These are phyloP conservation scores for Phragmites australis DNA, from an alignment of 176 grass and related monocot species.

Conservation along the genomic window DNA sequence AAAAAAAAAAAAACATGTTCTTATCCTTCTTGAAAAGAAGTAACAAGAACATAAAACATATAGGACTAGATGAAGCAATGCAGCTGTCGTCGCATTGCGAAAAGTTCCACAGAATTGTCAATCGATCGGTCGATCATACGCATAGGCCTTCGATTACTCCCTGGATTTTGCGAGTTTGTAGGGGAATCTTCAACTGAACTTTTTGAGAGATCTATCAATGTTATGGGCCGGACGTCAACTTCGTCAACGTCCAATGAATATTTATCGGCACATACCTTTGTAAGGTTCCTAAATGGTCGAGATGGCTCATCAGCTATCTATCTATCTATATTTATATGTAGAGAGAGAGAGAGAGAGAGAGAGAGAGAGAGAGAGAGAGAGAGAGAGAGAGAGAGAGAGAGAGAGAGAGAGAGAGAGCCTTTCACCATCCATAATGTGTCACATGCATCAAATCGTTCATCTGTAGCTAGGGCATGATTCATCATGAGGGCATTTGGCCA, in stretches of 20 bases:
- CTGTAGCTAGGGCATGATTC: neutral
- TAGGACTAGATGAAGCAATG: neutral
- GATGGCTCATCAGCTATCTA: slow-evolving; percentile 20
- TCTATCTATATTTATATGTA: no score
- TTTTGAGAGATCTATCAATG: slow-evolving; percentile 13
- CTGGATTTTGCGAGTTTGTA: slow-evolving; percentile 13
- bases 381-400: no score
- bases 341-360: no score
- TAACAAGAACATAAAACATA: neutral
- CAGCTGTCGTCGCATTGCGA: slow-evolving; percentile 10
- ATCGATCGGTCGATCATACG: neutral
- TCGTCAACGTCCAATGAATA: slow-evolving; percentile 48
- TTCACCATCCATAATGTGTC: neutral
- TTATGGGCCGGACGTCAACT: slow-evolving; percentile 3
- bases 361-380: no score
- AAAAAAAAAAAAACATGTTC: neutral
- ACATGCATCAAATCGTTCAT: neutral
- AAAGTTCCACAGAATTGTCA: slow-evolving; percentile 32
- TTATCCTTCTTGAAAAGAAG: slow-evolving; percentile 21
- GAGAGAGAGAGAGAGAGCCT: no score
- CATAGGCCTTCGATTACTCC: slow-evolving; percentile 32
- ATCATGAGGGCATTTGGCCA: slow-evolving; percentile 23
- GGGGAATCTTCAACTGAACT: slow-evolving; percentile 32
- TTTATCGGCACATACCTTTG: slow-evolving; percentile 24
- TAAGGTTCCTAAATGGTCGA: slow-evolving; percentile 42